A percentile compares a stretch with the other conserved stretches of the same genome.
Conservation (phyloP, 495 filamentous ascomycete species). For the Trichoderma parareesei region DNA sequence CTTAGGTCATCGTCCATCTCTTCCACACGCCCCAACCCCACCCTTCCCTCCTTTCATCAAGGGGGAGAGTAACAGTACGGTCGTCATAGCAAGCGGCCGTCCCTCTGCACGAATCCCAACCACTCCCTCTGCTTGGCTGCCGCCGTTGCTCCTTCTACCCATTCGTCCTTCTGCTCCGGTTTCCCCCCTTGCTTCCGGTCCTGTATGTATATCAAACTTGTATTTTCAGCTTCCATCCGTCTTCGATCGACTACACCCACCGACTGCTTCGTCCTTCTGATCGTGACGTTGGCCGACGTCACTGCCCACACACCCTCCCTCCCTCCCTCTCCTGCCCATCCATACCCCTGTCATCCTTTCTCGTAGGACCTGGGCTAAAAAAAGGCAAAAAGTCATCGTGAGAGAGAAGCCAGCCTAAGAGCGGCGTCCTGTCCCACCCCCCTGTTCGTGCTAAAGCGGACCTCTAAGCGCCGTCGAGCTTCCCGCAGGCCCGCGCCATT, state of each 20-base stretch:
- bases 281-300: slow-evolving; percentile 9
- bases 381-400: neutral
- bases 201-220: too few species aligned
- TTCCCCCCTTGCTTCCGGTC: too few species aligned
- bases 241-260: neutral
- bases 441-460: neutral
- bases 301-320: slow-evolving; percentile 5
- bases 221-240: neutral
- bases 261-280: neutral
- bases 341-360: neutral
- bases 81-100: neutral
- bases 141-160: neutral
- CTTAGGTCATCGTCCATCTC: neutral
- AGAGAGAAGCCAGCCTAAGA: neutral
- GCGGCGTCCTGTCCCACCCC: slow-evolving; percentile 5
- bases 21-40: neutral
- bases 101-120: neutral
- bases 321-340: neutral
- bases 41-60: neutral
- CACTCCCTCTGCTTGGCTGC: neutral
- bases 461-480: slow-evolving; percentile 4
- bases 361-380: neutral
- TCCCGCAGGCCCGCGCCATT: neutral
- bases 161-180: neutral
- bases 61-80: neutral